Evolutionary conservation across 352 stramenopile genomes (phyloP).

Genomic region (Peronosclerospora sorghi): DNA sequence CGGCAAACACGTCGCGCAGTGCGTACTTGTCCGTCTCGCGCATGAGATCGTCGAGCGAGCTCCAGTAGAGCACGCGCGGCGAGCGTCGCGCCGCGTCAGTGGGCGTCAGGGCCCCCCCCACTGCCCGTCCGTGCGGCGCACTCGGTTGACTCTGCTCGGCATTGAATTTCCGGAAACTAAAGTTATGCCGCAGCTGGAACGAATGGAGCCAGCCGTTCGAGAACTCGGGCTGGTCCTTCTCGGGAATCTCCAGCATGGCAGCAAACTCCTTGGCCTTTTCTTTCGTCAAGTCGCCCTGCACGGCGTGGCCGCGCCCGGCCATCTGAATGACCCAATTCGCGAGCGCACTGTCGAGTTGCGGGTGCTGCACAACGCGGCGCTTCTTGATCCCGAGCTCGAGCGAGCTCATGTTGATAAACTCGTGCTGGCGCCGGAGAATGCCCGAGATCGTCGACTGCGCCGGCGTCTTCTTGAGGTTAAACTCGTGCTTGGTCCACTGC

Average conservation of each 20-base stretch:
- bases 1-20: conserved; percentile 57
- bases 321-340: conserved; percentile 85
- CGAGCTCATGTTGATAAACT: conserved; percentile 79
- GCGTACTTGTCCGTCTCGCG: conserved; percentile 68
- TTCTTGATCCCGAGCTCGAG: conserved; percentile 79
- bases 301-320: conserved; percentile 59
- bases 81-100: too few species aligned
- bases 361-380: conserved; percentile 68
- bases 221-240: conserved; percentile 68
- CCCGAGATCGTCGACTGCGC: conserved; percentile 78
- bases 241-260: conserved; percentile 67
- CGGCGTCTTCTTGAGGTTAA: conserved; percentile 68
- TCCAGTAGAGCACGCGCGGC: conserved; percentile 55
- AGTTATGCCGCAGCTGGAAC: conserved; percentile 76
- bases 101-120: too few species aligned
- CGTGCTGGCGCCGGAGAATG: conserved; percentile 69
- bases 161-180: conserved; percentile 78
- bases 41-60: conserved; percentile 46
- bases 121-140: not conserved
- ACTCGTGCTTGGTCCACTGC: conserved; percentile 83
- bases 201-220: conserved; percentile 74
- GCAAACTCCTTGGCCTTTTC: conserved; percentile 81
- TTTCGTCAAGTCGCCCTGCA: conserved; percentile 77
- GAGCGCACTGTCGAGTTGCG: conserved; percentile 62
- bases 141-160: too few species aligned